phyloP scores from a whole-genome alignment of 352 stramenopile species.

The Phytophthora sp. region DNA sequence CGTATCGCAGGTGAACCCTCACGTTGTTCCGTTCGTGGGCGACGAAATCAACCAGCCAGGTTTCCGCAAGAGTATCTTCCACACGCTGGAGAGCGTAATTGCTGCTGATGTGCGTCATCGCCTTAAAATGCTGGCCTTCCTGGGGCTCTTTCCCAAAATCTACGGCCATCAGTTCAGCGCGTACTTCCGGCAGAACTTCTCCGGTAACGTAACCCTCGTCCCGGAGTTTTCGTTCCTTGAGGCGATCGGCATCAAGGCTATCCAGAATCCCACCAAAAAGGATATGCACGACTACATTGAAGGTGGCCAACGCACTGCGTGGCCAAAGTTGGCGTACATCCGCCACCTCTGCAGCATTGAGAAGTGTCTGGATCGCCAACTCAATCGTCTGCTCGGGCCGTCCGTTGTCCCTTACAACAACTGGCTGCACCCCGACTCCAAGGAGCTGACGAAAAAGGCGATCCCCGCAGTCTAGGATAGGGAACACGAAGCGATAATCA shows the following conservation, averaged over 20 bases:
- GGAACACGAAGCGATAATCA: too few relatives aligned
- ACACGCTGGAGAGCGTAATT: constrained; percentile 89
- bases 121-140: constrained; percentile 77
- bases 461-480: constrained; percentile 2
- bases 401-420: constrained; percentile 30
- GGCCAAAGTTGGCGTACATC: constrained; percentile 94
- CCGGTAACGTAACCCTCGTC: constrained; percentile 96
- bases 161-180: constrained; percentile 82
- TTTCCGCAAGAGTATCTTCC: constrained; percentile 73
- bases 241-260: constrained; percentile 81
- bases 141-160: constrained; percentile 88
- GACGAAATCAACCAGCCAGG: constrained; percentile 85
- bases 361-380: constrained; percentile 50
- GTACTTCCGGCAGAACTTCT: constrained; percentile 95
- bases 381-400: constrained; percentile 34
- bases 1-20: constrained; percentile 90
- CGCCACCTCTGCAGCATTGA: constrained; percentile 94
- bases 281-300: constrained; percentile 82
- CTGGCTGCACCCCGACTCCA: constrained; percentile 32
- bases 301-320: constrained; percentile 89
- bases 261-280: constrained; percentile 79
- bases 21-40: constrained; percentile 92
- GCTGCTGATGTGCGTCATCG: constrained; percentile 66
- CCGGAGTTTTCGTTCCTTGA: constrained; percentile 89
- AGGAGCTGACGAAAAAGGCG: constrained; percentile 10